Evolutionary conservation across 768 basidiomycete genomes (phyloP), one percentile per base, ranked within the genome.

Genomic region (Leccinellum rugosiceps): DNA sequence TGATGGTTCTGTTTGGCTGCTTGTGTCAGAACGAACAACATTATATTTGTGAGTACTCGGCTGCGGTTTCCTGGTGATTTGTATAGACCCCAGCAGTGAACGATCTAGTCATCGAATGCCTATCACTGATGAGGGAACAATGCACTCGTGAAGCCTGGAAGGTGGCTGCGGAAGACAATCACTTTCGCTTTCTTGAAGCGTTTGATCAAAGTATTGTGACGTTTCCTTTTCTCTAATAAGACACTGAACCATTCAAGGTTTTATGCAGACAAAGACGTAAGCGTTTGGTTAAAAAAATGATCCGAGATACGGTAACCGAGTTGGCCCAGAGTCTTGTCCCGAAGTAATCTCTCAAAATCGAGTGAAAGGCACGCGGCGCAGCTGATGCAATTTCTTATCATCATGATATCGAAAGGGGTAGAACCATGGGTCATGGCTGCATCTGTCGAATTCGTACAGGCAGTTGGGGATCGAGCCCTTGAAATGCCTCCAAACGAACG

Each of bases 1-100:
- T 72, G 51, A 60, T 70, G 1, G 47, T 63, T 50, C 70, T 72
- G 28, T 70, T 70, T 31, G 63, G 63, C 9, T 55, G 58, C 51
- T 21, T 62, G 28, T 68, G 63, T 23, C 63, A 54, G 49, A 52
- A 58, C n/a, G 72, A 63, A 28, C 61, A 63, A 35, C 17, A 58
- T 56, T 21, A 54, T 45, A 35, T 34, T 58, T 35, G 71, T 62
- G 46, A 62, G 72, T 62, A 11, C 19, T 14, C 14, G 1, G 31
- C 17, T 19, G 48, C 41, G 11, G n/a, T 28, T 53, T 60, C 26
- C 10, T 8, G 21, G 47, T 43, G 38, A 2, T 15, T 44, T 21
- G n/a, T 48, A 35, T 49, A 62, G 14, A 31, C 13, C 34, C 25
- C 35, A 23, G 26, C 48, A 72, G 69, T 61, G 30, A 65, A 58